Base-by-base conservation (phyloP, 169 alveolate species). In the Plasmodium relictum region DNA sequence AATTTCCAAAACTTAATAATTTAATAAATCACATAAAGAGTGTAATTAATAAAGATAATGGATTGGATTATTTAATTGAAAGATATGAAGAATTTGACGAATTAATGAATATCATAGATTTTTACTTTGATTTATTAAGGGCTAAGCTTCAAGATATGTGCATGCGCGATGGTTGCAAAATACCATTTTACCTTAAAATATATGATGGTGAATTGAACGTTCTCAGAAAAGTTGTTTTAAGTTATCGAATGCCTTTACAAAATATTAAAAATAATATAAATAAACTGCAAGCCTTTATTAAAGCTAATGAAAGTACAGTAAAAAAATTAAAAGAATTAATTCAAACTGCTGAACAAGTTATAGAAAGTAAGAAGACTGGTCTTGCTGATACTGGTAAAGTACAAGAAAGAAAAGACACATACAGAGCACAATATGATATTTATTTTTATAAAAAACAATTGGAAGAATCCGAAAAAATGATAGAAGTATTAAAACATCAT, bases 111-210 rank as follows among this genome's bases (percentile, higher is more conserved):
- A 50, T 24, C 22, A 18, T 78, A n/a, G 65, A 78, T 58, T 78
- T 78, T 58, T 54, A 78, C 42, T 78, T 45, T 78, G 89, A 78
- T 31, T 48, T 78, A 50, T 52, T 78, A 20, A 78, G 89, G 22
- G 89, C 74, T 2, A 78, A 78, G 31, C 42, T 78, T 16, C 20
- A 78, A 41, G 89, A 78, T 58, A 39, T 37, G 76, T 65, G 78
- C 9, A 69, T 58, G 20, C 50, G 63, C 18, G 61, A 16, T 6
- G 22, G 24, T 42, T 78, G 89, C 41, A 20, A 78, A 44, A 52
- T 78, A 63, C 89, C 89, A 0, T 58, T 58, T 14, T 66, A 78
- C 14, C 89, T 78, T 26, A 78, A 78, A 78, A 78, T 78, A 42
- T 3, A 9, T 45, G 70, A 16, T 8, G 50, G 65, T 10, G 89